Base-by-base conservation (phyloP, 2,329 filamentous ascomycete genomes). In the Didymella pinodella region DNA sequence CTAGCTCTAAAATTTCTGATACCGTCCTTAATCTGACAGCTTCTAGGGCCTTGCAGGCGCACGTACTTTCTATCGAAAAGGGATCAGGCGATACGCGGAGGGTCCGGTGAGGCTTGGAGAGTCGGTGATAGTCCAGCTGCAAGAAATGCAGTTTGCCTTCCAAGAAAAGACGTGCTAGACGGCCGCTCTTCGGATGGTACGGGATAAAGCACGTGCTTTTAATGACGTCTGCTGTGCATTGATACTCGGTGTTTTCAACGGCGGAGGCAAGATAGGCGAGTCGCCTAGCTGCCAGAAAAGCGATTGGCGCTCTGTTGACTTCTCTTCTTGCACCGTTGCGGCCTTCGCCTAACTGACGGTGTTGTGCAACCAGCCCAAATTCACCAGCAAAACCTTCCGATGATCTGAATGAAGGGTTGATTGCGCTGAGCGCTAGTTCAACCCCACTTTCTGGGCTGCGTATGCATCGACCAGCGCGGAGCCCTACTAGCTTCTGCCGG, bases 121-220 rank as follows among this genome's bases (percentile, higher is more conserved):
- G 58, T 52, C 51, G 54, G 48, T 49, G 62, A 57, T 14, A 40
- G 60, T 43, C 43, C 59, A 46, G 66, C 68, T 72, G 71, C 71
- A 71, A 49, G 61, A 65, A 53, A 58, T 71, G 71, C 66, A 48
- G 55, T 59, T 63, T 48, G 63, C 62, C 66, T 72, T 71, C 71
- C 69, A 59, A 60, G 69, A 72, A 65, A 69, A 71, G 70, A 57
- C 49, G 54, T 65, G 59, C 66, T 61, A 65, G 52, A 64, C 55
- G 70, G 65, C 51, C 57, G 50, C 55, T 68, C 54, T 67, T 63
- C 65, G 69, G 65, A 61, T 66, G 54, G 62, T 50, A 59, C 66
- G 62, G 64, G 50, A 43, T 46, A 36, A 26, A 61, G 68, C 67
- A 69, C 68, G 66, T 70, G 65, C 68, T 14, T 48, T 45, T 50